Base-by-base conservation (phyloP, 768 basidiomycete species). In the Dentipellis fragilis region DNA sequence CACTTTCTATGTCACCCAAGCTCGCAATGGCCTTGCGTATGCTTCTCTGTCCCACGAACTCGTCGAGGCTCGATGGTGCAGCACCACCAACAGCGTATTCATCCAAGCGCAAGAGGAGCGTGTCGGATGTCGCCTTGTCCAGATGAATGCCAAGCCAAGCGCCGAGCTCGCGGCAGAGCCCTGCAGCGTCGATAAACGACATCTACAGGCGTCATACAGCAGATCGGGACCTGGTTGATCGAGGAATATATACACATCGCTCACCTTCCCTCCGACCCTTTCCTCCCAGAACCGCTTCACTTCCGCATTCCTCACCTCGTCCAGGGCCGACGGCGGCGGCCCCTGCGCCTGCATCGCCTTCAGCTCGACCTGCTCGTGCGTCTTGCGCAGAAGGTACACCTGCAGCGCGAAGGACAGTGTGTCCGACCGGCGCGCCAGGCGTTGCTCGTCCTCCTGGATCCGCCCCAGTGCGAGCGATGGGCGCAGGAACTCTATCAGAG, bases 1-100 rank as follows among this genome's bases (percentile, higher is more conserved):
- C 19, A 45, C 42, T 45, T 45, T 19, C 42, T 0, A 45, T 19
- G 2, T 17, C 14, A 19, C 42, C 42, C 34, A 34, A 16, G 29
- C 42, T 23, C 6, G 57, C 51, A 3, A 65, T 51, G 17, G 61
- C 57, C 2, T 51, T 29, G 14, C 46, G 54, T n/a, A 67, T 51
- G 4, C 57, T 54, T 37, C 51, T 51, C 12, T 54, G 36, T 4
- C 64, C 67, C 10, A 63, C 21, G 3, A 62, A 61, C 1, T 49
- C 16, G 4, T 61, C 59, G 3, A 68, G 57, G 47, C 54, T 61
- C 11, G 59, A 61, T 10, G 60, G 62, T 1, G 63, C 55, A 22
- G 67, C 55, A 1, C 65, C 64, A 2, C 68, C 68, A 17, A 65
- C 55, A 11, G 42, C 42, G 14, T 4, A 45, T 5, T 45, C 42